Evolutionary conservation across 345 rosid genomes (phyloP).

Genomic region (Cardamine chenopodiifolia): DNA sequence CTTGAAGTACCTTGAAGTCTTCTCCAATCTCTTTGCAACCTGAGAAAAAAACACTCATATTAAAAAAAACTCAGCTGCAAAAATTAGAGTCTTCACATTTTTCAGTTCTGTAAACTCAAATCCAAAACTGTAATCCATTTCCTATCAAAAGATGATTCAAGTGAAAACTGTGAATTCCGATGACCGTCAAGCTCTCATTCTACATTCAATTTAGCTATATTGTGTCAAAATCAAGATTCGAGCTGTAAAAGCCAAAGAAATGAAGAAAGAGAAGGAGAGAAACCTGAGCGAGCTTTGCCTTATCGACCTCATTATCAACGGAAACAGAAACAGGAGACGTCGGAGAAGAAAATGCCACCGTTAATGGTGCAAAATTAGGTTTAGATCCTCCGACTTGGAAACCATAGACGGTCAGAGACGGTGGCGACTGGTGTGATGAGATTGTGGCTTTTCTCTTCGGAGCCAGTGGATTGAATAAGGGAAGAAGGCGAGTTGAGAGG

Average conservation of each 20-base stretch:
- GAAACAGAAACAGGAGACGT: constrained; percentile 49
- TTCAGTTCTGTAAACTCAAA: neutral
- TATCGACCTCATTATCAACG: constrained; percentile 54
- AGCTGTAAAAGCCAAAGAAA: neutral
- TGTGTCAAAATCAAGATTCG: neutral
- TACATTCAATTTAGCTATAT: constrained; percentile 5
- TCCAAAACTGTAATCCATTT: constrained; percentile 2
- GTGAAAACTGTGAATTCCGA: constrained; percentile 1
- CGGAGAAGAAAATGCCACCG: constrained; percentile 44
- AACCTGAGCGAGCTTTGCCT: constrained; percentile 80
- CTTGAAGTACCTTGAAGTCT: constrained; percentile 89
- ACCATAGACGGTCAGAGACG: constrained; percentile 29
- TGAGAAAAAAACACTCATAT: too few relatives aligned
- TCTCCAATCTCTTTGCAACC: constrained; percentile 94
- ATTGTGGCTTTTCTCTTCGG: constrained; percentile 22
- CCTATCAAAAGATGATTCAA: neutral
- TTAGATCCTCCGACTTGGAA: constrained; percentile 44
- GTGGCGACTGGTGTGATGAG: constrained; percentile 33
- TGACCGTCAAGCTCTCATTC: neutral
- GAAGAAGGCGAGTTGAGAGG: constrained; percentile 27
- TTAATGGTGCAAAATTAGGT: constrained; percentile 24
- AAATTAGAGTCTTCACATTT: neutral
- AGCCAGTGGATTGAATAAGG: constrained; percentile 29
- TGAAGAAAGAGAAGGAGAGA: constrained; percentile 5
- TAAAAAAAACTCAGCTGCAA: neutral